phyloP scores from a whole-genome alignment of 768 basidiomycete genomes.

The Cytidiella melzeri region DNA sequence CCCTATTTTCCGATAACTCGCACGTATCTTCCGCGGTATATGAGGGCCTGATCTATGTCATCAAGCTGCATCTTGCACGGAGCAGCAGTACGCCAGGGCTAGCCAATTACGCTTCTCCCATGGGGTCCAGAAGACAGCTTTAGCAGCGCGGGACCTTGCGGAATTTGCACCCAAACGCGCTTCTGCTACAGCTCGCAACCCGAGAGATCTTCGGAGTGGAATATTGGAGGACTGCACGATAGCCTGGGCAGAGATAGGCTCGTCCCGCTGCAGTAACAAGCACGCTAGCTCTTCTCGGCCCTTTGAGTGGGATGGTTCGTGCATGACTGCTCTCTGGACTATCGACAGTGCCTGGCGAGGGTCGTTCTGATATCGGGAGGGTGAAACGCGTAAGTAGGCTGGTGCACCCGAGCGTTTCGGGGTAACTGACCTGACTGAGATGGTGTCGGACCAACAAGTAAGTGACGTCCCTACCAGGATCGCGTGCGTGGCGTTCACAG shows the following conservation, averaged over 20 bases:
- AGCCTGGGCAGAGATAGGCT: conserved; percentile 38
- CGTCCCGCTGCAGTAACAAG: conserved; percentile 44
- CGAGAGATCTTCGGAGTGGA: conserved; percentile 36
- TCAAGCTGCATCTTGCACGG: too few relatives aligned
- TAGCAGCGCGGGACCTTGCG: conserved; percentile 47
- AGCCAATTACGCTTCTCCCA: conserved; percentile 50
- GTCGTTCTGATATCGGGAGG: conserved; percentile 36
- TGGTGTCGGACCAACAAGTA: conserved; percentile 69
- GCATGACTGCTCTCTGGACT: conserved; percentile 50
- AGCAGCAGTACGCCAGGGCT: conserved; percentile 47
- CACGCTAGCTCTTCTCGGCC: conserved; percentile 49
- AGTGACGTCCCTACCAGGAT: conserved; percentile 63
- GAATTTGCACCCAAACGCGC: conserved; percentile 23
- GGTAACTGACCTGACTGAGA: conserved; percentile 55
- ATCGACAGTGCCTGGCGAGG: conserved; percentile 41
- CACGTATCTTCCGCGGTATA: too few relatives aligned
- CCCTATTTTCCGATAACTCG: too few relatives aligned
- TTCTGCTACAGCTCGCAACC: conserved; percentile 41
- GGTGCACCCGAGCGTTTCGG: conserved; percentile 1
- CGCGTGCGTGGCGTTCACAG: conserved; percentile 58
- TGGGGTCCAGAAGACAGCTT: conserved; percentile 57
- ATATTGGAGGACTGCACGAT: conserved; percentile 33
- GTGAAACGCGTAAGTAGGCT: neutral
- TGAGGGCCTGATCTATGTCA: too few relatives aligned
- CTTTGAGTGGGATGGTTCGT: conserved; percentile 47